These are phyloP conservation scores for Xylariaceae sp. DNA, from an alignment of 2,329 filamentous ascomycete species.

Conservation along the genomic window DNA sequence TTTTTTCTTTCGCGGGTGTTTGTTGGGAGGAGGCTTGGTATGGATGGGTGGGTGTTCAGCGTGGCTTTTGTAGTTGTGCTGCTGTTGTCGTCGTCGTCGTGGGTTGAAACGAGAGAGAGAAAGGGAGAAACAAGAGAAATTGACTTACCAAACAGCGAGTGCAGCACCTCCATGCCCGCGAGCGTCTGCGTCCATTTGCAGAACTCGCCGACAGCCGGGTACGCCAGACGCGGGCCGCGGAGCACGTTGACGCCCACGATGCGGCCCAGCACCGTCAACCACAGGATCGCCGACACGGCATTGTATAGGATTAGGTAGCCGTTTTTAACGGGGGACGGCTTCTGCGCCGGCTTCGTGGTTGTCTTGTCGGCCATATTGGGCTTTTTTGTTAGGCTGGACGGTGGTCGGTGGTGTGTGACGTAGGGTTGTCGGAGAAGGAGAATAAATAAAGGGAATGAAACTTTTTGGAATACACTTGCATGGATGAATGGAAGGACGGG, in stretches of 20 bases:
- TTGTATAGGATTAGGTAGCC: constrained; percentile 89
- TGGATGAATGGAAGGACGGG: not conserved
- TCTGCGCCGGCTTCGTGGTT: constrained; percentile 32
- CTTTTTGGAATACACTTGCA: no score
- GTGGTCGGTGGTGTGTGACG: constrained; percentile 7
- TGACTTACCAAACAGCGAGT: constrained; percentile 73
- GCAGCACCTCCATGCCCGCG: constrained; percentile 81
- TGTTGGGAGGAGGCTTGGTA: not conserved
- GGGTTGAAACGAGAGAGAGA: not conserved
- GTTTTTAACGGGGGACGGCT: constrained; percentile 56
- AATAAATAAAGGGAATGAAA: not conserved
- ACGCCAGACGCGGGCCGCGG: constrained; percentile 64
- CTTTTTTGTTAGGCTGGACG: no score
- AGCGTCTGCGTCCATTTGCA: constrained; percentile 83
- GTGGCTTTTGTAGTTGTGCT: no score
- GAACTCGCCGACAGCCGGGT: constrained; percentile 67
- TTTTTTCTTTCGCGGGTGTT: not conserved
- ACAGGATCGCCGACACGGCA: constrained; percentile 74
- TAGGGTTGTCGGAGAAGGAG: not conserved
- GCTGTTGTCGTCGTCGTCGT: no score
- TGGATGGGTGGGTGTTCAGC: no score
- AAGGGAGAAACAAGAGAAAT: not conserved
- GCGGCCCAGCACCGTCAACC: constrained; percentile 77
- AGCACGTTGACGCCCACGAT: constrained; percentile 61
- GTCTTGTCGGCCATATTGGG: constrained; percentile 33